Conservation (phyloP, 805 yeast genomes). For the Pichia thaimueangensis region DNA sequence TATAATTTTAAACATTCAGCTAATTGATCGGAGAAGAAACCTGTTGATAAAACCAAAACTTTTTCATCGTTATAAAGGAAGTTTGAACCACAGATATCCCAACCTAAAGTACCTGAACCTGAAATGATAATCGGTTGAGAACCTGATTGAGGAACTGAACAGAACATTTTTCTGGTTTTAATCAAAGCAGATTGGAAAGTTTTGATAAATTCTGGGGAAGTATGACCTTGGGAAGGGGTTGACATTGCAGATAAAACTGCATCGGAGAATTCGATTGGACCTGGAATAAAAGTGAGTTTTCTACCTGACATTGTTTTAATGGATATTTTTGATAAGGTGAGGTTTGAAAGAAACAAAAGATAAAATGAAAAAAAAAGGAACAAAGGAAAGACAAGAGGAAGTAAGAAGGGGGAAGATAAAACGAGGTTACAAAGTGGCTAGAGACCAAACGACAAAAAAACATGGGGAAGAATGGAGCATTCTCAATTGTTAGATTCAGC, state of each 20-base stretch:
- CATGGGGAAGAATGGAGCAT: too few species aligned
- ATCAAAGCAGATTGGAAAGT: constrained; percentile 65
- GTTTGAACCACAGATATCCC: constrained; percentile 86
- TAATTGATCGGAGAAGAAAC: constrained; percentile 80
- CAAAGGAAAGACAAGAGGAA: too few species aligned
- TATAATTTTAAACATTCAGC: constrained; percentile 69
- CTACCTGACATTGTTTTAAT: constrained; percentile 21
- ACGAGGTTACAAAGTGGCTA: too few species aligned
- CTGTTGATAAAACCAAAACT: constrained; percentile 80
- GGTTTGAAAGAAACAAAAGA: too few species aligned
- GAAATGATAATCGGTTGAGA: constrained; percentile 78
- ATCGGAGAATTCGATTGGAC: constrained; percentile 53
- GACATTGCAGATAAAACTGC: constrained; percentile 74
- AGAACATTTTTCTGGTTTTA: constrained; percentile 68
- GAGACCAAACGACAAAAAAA: too few species aligned
- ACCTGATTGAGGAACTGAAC: constrained; percentile 48
- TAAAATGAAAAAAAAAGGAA: too few species aligned
- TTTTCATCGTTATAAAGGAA: constrained; percentile 59
- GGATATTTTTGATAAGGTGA: too few species aligned
- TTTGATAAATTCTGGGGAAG: constrained; percentile 73
- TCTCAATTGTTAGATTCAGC: too few species aligned
- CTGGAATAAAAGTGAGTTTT: constrained; percentile 32
- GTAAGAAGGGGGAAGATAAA: too few species aligned
- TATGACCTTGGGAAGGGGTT: constrained; percentile 83
- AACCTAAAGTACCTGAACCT: constrained; percentile 93